Base-by-base conservation (phyloP, 2,329 filamentous ascomycete genomes). In the Talaromyces marneffei region DNA sequence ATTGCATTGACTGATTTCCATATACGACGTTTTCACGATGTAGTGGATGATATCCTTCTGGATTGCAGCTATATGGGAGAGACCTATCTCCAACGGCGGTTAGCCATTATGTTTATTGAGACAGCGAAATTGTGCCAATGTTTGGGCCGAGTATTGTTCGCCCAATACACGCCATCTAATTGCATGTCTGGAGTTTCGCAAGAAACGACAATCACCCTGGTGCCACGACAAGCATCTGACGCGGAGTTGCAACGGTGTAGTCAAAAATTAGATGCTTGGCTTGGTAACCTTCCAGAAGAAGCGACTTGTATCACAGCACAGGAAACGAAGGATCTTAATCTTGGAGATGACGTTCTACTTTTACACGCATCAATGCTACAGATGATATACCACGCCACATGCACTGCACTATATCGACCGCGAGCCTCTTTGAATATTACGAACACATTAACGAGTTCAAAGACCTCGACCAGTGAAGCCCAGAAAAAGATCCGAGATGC, bases 381-480 rank as follows among this genome's bases (percentile, higher is more conserved):
- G 73, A 93, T 96, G 89, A 86, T 94, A 0, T 96, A 92, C 73
- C 91, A 91, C 74, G 93, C 91, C 1, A 94, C 91, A 0, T 82
- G 93, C n/a, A 94, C 91, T 50, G 91, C 91, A 1, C 81, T 96
- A 10, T 90, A 96, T 73, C 85, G 92, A 25, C 92, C 92, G 1
- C 91, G 93, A 67, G 91, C 95, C 42, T 88, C 88, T 20, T 52
- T 52, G 16, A 27, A 23, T 8, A 31, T 55, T 18, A 23, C 35
- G 16, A 37, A 20, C 16, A 8, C 40, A 25, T 18, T 35, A 54
- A 74, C 25, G 79, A 81, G 52, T 78, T 52, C 60, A 20, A 57
- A 52, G 29, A 84, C 59, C 83, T 88, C 68, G 79, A 89, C 37
- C 84, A 92, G 71, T 85, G 92, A 64, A 80, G 88, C 70, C 88